Base-by-base conservation (phyloP, 2,329 filamentous ascomycete species). In the Leptoxyphium fumago region DNA sequence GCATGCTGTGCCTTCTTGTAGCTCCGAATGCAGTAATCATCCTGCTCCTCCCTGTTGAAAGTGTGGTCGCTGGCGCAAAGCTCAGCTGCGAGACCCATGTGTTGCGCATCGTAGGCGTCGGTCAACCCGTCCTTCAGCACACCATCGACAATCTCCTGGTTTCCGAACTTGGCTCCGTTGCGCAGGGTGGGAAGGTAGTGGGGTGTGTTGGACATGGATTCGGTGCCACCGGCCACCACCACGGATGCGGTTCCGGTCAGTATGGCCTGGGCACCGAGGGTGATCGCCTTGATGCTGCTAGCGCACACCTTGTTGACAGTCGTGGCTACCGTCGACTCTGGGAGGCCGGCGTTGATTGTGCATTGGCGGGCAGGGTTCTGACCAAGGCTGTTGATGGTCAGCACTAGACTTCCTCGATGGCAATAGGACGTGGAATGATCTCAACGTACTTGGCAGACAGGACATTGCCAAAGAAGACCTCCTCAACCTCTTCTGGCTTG, bases 231-330 rank as follows among this genome's bases (percentile, higher is more conserved):
- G 52, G 88, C 91, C 47, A 98, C 86, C 52, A 98, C 80, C 52
- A 95, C 81, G 55, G 85, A 81, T 52, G 89, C 89, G 62, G 86
- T 94, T 55, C 91, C 89, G 43, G 88, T 94, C 65, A 96, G 87
- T 71, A 98, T 98, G 57, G 89, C 95, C 69, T 96, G 91, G 42
- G 89, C 85, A 55, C 84, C 91, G 48, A 98, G 75, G 53, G 94
- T 86, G 61, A 98, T 82, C 55, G 91, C 85, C 74, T 98, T 98
- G 63, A 95, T 72, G 39, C 82, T 81, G 9, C 88, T 95, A 51
- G 91, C 91, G 75, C 91, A 98, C 63, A 98, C 91, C 73, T 98
- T 98, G 81, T 98, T 98, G 61, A 98, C 78, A 43, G 88, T 94
- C 39, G 91, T 98, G 68, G 82, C 84, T 55, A 93, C 77, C 51